Evolutionary conservation across 805 yeast genomes (phyloP), one percentile per base, ranked within the genome.

Genomic region (Starmera pachycereana): DNA sequence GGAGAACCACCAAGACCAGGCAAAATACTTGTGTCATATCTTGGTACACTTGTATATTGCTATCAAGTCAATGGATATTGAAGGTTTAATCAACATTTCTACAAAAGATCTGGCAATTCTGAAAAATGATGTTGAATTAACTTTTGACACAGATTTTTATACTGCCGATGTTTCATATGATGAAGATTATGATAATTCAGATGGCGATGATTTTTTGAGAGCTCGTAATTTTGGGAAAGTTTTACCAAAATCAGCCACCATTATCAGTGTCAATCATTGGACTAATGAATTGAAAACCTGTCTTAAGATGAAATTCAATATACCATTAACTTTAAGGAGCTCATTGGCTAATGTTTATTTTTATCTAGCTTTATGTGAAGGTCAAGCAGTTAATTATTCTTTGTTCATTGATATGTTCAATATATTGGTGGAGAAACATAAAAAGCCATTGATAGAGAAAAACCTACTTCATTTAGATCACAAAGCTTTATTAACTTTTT

Each of bases 251-350:
- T 76, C 86, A 1, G 82, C 92, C 0, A 76, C 92, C 0, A 80
- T 85, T 7, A 77, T 83, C 7, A 72, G 79, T 35, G 81, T 87
- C 8, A 71, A 80, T 39, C 84, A 81, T 43, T 89, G 96, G 95
- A 81, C 96, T 0, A 78, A 81, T 40, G 97, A 88, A 56, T 68
- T 90, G 45, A 72, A 76, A 38, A 79, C 81, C 33, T 81, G 96
- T 74, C 57, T 87, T 40, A 74, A 73, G 49, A 79, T 82, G 76
- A 84, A 85, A 50, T 77, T 82, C 51, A 82, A 81, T 39, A 69
- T 90, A 63, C 97, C 98, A 0, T 50, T 86, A 11, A 48, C 66
- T 2, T 59, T 79, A 36, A 71, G 88, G 40, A 68, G 77, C 18
- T 63, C 74, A 1, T 66, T 90, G 33, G 77, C 86, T 1, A 66